phyloP scores from a whole-genome alignment of 2,329 filamentous ascomycete species.

The Rhynchosporium secalis region DNA sequence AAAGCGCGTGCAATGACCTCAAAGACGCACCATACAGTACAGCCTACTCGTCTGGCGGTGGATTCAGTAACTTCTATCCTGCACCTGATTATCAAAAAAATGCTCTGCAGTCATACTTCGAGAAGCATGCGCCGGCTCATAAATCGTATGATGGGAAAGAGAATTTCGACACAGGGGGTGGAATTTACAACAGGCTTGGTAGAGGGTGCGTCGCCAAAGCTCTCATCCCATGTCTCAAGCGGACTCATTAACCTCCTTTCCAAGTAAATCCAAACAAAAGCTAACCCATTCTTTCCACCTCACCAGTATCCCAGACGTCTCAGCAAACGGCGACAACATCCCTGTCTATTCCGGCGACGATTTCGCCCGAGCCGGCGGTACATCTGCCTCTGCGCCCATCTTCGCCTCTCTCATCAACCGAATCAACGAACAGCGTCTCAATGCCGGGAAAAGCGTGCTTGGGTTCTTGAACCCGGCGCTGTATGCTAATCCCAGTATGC shows the following conservation, averaged over 20 bases:
- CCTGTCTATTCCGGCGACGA: slow-evolving; percentile 40
- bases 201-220: slow-evolving; percentile 12
- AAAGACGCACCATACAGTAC: slow-evolving; percentile 41
- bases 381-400: slow-evolving; percentile 55
- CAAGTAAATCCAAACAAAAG: neutral
- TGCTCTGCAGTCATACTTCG: slow-evolving; percentile 32
- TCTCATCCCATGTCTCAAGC: neutral
- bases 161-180: slow-evolving; percentile 42
- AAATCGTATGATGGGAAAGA: slow-evolving; percentile 15
- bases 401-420: slow-evolving; percentile 58
- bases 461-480: slow-evolving; percentile 48
- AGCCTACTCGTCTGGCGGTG: slow-evolving; percentile 45
- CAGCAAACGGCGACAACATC: slow-evolving; percentile 59
- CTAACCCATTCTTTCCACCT: neutral
- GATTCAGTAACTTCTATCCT: slow-evolving; percentile 52
- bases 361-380: slow-evolving; percentile 46
- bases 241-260: neutral
- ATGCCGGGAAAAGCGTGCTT: slow-evolving; percentile 46
- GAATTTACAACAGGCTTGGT: slow-evolving; percentile 23
- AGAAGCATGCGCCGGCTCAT: slow-evolving; percentile 19
- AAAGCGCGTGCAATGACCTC: slow-evolving; percentile 41
- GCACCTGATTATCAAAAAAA: slow-evolving; percentile 48
- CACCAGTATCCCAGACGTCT: slow-evolving; percentile 49
- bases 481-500: slow-evolving; percentile 38
- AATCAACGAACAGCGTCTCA: slow-evolving; percentile 61